These are phyloP conservation scores for Vigna angularis DNA, from an alignment of 306 rosid genomes.

Conservation along the genomic window DNA sequence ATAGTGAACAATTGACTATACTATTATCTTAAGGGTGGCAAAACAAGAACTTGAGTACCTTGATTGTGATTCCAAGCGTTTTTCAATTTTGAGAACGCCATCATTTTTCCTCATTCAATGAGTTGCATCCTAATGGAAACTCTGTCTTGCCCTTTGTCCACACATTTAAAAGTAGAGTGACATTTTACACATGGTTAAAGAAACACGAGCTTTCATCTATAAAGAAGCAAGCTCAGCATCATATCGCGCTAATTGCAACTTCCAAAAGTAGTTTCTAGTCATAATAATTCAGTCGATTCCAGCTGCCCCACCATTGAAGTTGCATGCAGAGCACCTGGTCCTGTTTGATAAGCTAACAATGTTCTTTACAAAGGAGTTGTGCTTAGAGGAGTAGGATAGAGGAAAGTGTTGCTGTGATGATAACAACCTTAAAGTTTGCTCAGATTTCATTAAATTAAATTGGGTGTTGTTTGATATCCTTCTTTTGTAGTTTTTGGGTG, in stretches of 20 bases:
- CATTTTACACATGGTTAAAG: constrained; percentile 15
- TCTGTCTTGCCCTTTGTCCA: neutral
- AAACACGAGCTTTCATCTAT: constrained; percentile 4
- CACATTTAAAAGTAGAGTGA: neutral
- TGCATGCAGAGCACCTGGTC: constrained; percentile 12
- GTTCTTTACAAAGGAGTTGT: constrained; percentile 24
- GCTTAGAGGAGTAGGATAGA: constrained; percentile 30
- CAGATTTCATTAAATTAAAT: neutral
- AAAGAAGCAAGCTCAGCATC: neutral
- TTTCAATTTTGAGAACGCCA: too few relatives aligned
- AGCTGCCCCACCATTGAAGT: too few relatives aligned
- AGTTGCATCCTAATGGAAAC: neutral
- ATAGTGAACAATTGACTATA: neutral
- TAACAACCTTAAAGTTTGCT: neutral
- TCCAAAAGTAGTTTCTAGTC: constrained; percentile 1
- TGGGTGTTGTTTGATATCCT: constrained; percentile 14
- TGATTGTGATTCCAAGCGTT: neutral
- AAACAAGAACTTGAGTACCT: neutral
- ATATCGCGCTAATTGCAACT: neutral
- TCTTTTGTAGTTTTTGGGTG: neutral
- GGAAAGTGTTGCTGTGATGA: constrained; percentile 12
- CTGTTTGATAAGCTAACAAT: constrained; percentile 11
- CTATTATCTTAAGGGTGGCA: too few relatives aligned
- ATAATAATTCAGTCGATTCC: constrained; percentile 29
- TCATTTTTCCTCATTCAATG: neutral